Percentiles rank a stretch among this genome's conserved stretches.
These are phyloP conservation scores for Tricholoma flavovirens DNA, from an alignment of 768 basidiomycete genomes.

Conservation along the genomic window DNA sequence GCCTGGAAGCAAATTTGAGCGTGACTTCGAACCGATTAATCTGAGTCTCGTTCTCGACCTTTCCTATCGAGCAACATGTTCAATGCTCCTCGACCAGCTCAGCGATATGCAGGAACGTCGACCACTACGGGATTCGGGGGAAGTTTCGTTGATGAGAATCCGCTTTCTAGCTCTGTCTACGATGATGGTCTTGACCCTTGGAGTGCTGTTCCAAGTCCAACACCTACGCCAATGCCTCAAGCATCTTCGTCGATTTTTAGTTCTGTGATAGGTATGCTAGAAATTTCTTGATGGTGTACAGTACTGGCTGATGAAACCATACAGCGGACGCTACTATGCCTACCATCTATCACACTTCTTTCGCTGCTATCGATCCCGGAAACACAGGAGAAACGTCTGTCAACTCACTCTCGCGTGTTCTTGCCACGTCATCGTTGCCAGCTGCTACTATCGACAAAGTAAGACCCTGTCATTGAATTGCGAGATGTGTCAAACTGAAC, in stretches of 20 bases:
- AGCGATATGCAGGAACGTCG: slow-evolving; percentile 56
- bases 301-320: slow-evolving; percentile 8
- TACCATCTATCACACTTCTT: slow-evolving; percentile 67
- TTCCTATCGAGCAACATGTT: slow-evolving; percentile 49
- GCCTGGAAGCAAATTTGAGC: background rate
- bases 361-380: slow-evolving; percentile 64
- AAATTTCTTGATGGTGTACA: background rate
- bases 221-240: slow-evolving; percentile 54
- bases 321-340: slow-evolving; percentile 80
- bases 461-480: slow-evolving; percentile 8
- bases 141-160: slow-evolving; percentile 75
- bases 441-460: slow-evolving; percentile 83
- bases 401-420: slow-evolving; percentile 72
- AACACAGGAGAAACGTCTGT: slow-evolving; percentile 77
- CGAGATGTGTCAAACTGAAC: background rate
- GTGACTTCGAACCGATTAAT: too few relatives aligned
- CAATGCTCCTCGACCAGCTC: slow-evolving; percentile 74
- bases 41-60: background rate
- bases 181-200: slow-evolving; percentile 80
- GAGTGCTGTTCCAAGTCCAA: slow-evolving; percentile 70
- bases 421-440: slow-evolving; percentile 72
- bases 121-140: slow-evolving; percentile 51
- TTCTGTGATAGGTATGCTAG: slow-evolving; percentile 58
- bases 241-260: slow-evolving; percentile 50
- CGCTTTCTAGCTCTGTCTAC: slow-evolving; percentile 65